Conservation (phyloP, 139 green algal species). For the Coelastrella sp. region DNA sequence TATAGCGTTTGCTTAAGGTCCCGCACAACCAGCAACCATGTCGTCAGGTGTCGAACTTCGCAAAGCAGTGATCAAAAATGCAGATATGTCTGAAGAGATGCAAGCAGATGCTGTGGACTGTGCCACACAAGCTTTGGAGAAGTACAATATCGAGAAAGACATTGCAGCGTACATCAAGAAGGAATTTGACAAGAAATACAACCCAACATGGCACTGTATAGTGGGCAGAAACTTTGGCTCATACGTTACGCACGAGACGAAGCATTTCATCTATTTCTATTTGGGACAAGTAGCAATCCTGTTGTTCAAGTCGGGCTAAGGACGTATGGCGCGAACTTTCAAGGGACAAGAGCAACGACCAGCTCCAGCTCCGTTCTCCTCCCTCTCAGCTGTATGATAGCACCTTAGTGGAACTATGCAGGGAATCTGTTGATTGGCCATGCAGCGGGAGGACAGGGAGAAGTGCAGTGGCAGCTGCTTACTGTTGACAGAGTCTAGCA, state of each 20-base stretch:
- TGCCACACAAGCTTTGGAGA: constrained; percentile 94
- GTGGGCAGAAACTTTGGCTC: constrained; percentile 98
- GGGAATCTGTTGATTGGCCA: not conserved
- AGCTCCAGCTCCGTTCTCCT: too few relatives aligned
- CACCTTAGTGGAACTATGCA: not conserved
- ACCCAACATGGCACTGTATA: constrained; percentile 97
- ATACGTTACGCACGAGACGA: constrained; percentile 98
- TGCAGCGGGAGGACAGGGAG: too few relatives aligned
- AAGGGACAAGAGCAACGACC: not conserved
- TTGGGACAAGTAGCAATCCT: constrained; percentile 89
- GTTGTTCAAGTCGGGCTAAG: constrained; percentile 97
- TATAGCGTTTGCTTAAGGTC: not conserved
- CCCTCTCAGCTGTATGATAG: too few relatives aligned
- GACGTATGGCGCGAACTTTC: constrained; percentile 25
- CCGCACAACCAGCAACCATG: constrained; percentile 10
- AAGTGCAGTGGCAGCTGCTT: too few relatives aligned
- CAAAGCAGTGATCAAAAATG: constrained; percentile 92
- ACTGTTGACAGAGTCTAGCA: too few relatives aligned
- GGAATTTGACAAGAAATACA: constrained; percentile 99
- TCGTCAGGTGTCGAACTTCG: constrained; percentile 48
- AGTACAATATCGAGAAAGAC: constrained; percentile 99
- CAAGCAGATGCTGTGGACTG: constrained; percentile 93
- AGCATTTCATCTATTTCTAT: constrained; percentile 99
- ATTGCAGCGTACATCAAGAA: constrained; percentile 99
- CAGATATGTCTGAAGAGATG: constrained; percentile 98